Evolutionary conservation across 345 rosid genomes (phyloP), one percentile per base, ranked within the genome.

Genomic region (Cardamine chenopodiifolia): DNA sequence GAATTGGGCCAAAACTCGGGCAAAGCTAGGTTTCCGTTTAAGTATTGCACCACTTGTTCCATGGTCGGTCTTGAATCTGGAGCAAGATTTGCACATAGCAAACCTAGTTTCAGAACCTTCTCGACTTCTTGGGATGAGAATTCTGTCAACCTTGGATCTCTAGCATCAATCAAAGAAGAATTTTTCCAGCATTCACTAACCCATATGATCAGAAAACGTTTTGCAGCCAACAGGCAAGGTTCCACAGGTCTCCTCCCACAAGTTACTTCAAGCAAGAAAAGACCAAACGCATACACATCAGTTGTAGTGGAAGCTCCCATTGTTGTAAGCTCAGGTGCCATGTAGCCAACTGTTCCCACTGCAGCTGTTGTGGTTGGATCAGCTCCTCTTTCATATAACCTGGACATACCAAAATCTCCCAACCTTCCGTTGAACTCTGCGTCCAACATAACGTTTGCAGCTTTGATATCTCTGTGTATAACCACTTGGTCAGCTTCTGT

Each of bases 321-420:
- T 48, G 29, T 32, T 0, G 68, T 37, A 18, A 83, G 9, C 34
- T 85, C 86, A 0, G 85, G 86, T 10, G 82, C 89, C 42, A 85
- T 60, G 49, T 85, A 83, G 0, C 86, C 89, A 54, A 91, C 49
- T 5, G 97, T 94, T 66, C 97, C 96, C 6, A 91, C 97, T 1
- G 86, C 94, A 17, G 85, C 75, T 22, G 98, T n/a, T n/a, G n/a
- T n/a, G n/a, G n/a, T n/a, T n/a, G n/a, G n/a, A n/a, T n/a, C n/a
- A n/a, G n/a, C n/a, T n/a, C n/a, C n/a, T n/a, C n/a, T n/a, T n/a
- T n/a, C n/a, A n/a, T n/a, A n/a, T n/a, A n/a, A n/a, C n/a, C 88
- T 14, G 97, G 98, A 93, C n/a, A 94, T 88, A 23, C 98, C 98
- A n/a, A n/a, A n/a, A n/a, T n/a, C n/a, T n/a, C n/a, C 96, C 20